These are phyloP conservation scores for Solanum chaucha DNA, from an alignment of 257 asterid genomes.

Conservation along the genomic window DNA sequence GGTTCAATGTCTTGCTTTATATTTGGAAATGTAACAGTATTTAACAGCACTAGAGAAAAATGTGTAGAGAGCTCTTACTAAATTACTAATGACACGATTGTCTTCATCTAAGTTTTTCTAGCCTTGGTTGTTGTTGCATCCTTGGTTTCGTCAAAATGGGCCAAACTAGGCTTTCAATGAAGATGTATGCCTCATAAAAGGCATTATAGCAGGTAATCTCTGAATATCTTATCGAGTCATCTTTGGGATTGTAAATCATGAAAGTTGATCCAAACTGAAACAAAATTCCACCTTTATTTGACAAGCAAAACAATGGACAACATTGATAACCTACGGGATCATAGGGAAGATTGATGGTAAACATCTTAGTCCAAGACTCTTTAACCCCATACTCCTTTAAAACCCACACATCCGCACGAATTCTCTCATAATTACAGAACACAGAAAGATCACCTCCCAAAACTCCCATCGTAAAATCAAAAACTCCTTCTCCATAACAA, in stretches of 20 bases:
- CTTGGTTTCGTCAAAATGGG: neutral
- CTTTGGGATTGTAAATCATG: neutral
- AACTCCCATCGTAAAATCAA: neutral
- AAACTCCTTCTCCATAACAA: neutral
- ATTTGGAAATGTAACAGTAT: too few species aligned
- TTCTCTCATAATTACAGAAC: neutral
- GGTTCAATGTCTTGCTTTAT: too few species aligned
- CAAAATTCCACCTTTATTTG: neutral
- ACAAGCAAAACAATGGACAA: neutral
- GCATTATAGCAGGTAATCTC: neutral
- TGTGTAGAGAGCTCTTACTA: too few species aligned
- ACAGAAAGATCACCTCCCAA: constrained; percentile 3
- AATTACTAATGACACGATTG: neutral
- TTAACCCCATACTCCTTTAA: constrained; percentile 18
- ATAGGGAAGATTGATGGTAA: neutral
- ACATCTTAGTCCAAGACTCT: constrained; percentile 23
- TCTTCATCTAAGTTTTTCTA: neutral
- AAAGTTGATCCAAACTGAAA: neutral
- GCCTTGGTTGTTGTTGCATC: neutral
- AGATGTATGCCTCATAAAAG: neutral
- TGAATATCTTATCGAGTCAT: neutral
- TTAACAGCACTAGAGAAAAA: too few species aligned
- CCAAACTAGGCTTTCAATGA: neutral
- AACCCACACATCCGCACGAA: constrained; percentile 15
- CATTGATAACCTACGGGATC: neutral